Base-by-base conservation (phyloP, 306 rosid species). In the Elaeagnus macrophylla region DNA sequence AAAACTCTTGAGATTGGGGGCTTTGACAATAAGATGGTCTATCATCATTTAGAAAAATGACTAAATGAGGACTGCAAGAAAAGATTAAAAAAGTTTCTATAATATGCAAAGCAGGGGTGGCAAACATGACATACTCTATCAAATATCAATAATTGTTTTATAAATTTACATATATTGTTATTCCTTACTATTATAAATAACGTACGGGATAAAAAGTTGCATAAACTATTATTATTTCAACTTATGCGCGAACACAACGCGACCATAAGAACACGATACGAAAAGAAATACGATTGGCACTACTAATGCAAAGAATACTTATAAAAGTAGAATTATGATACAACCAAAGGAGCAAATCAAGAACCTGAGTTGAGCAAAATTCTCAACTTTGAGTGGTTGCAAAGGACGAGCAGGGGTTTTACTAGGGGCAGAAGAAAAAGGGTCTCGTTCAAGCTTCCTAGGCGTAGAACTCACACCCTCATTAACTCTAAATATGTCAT, bases 401-500 rank as follows among this genome's bases (percentile, higher is more conserved):
- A 69, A 62, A 51, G 86, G 76, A 6, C 48, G 65, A 6, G 70
- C 72, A 6, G 91, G 94, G 54, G 89, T 83, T 54, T 63, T 62
- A 58, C 62, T 63, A 18, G 79, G 65, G 0, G 59, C 47, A 6
- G 67, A 47, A 37, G 83, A 53, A 50, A 51, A 67, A 13, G 64
- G 47, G 39, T 67, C 72, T 3, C 71, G 58, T 8, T 72, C 82
- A 39, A 41, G 69, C 69, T 65, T 74, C 62, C 67, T 67, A 1
- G 95, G 95, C 10, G 89, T 76, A 7, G 86, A 73, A 77, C 48
- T 61, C 18, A 12, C 63, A 3, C 85, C 68, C 3, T 70, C 80
- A 3, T 79, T 88, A 11, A 82, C 83, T 45, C 86, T 77, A 59
- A 93, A 93, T 12, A 93, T 93, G 76, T 93, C 99, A 49, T 82